Evolutionary conservation across 1,139 yeast species (phyloP).

Genomic region (Diutina pseudorugosa): DNA sequence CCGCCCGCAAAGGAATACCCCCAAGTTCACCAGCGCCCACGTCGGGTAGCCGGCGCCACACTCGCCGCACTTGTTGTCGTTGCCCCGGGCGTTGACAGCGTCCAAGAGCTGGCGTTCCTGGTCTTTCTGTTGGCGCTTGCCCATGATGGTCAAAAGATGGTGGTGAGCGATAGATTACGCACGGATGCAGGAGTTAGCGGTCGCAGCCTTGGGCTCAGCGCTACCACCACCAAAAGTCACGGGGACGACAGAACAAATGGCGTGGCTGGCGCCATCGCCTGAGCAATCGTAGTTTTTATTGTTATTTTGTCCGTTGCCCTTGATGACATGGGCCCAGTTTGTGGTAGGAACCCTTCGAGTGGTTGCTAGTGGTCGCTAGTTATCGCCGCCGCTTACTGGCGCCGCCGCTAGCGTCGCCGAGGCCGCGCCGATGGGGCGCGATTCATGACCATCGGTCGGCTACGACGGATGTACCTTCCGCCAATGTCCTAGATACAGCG

Average conservation of each 20-base stretch:
- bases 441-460: too few species aligned
- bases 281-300: too few species aligned
- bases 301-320: too few species aligned
- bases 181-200: neutral
- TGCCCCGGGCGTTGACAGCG: slow-evolving; percentile 24
- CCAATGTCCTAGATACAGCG: too few species aligned
- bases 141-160: slow-evolving; percentile 10
- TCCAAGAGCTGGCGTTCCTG: slow-evolving; percentile 33
- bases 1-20: slow-evolving; percentile 63
- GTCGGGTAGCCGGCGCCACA: slow-evolving; percentile 56
- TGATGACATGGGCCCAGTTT: too few species aligned
- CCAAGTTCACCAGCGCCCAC: slow-evolving; percentile 39
- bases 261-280: neutral
- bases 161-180: neutral
- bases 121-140: slow-evolving; percentile 24
- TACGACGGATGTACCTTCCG: too few species aligned
- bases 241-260: neutral
- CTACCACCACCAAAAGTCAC: neutral
- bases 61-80: slow-evolving; percentile 61
- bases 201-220: neutral
- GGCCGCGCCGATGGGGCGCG: too few species aligned
- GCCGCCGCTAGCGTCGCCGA: too few species aligned
- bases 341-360: too few species aligned
- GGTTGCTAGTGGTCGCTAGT: too few species aligned
- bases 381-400: too few species aligned